These are phyloP conservation scores for Phytopythium cucurbitacearum DNA, from an alignment of 352 stramenopile genomes.

Conservation along the genomic window DNA sequence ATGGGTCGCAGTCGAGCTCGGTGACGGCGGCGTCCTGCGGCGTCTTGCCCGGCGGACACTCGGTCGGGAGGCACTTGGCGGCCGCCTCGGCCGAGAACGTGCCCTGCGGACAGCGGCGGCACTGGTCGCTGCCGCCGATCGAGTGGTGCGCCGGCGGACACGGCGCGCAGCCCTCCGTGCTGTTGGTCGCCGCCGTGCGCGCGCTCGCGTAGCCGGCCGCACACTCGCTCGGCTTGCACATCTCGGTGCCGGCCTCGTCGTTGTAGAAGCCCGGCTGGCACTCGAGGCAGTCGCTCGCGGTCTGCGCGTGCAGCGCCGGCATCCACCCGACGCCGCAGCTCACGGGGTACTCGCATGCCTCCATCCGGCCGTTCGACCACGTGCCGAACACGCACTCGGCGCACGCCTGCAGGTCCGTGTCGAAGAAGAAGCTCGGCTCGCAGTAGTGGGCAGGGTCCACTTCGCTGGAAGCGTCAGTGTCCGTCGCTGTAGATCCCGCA, in stretches of 20 bases:
- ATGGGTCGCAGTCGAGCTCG: constrained; percentile 34
- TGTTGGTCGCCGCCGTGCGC: constrained; percentile 4
- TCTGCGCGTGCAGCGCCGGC: constrained; percentile 23
- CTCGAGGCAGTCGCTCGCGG: constrained; percentile 18
- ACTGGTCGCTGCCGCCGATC: constrained; percentile 28
- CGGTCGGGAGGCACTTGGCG: constrained; percentile 19
- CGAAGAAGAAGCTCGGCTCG: constrained; percentile 32
- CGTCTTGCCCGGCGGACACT: constrained; percentile 22
- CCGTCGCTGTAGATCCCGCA: background rate
- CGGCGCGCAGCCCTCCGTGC: constrained; percentile 10
- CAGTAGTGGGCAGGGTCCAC: constrained; percentile 18
- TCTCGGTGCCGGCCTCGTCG: constrained; percentile 26
- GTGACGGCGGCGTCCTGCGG: constrained; percentile 21
- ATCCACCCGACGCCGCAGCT: constrained; percentile 18
- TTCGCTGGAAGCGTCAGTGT: background rate
- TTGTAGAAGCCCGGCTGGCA: constrained; percentile 34
- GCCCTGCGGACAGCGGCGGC: constrained; percentile 25
- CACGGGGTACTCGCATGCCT: constrained; percentile 30
- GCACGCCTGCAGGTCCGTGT: constrained; percentile 16
- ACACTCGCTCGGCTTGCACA: constrained; percentile 33
- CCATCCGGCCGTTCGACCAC: constrained; percentile 41
- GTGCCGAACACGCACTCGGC: constrained; percentile 38
- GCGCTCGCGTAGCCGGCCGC: constrained; percentile 19
- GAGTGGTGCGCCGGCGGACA: constrained; percentile 25
- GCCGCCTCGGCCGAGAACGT: constrained; percentile 21